phyloP scores from a whole-genome alignment of 108 stramenopile genomes.

The Skeletonema marinoi region DNA sequence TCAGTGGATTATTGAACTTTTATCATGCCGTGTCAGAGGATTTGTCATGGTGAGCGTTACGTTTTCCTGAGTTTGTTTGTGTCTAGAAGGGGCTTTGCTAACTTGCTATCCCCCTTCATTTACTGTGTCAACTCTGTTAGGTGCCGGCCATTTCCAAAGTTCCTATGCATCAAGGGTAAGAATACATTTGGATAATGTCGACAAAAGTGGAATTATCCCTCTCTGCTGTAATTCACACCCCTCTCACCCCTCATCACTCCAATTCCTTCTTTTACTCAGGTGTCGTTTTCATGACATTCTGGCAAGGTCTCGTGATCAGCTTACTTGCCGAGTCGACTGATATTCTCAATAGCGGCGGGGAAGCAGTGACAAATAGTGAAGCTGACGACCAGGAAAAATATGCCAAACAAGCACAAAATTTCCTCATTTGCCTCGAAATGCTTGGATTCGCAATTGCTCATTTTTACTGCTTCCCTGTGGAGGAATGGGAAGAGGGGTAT shows the following conservation, averaged over 20 bases:
- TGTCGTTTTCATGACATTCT: constrained; percentile 91
- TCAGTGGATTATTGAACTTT: constrained; percentile 89
- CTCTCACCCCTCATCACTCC: constrained; percentile 24
- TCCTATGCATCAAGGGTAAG: constrained; percentile 68
- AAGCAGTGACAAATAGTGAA: constrained; percentile 22
- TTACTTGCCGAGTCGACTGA: constrained; percentile 75
- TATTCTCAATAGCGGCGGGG: constrained; percentile 48
- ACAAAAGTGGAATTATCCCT: not conserved
- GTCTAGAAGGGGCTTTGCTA: not conserved
- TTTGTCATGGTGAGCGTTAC: constrained; percentile 67
- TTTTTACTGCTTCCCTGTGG: constrained; percentile 91
- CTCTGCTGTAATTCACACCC: constrained; percentile 58
- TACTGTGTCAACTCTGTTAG: not conserved
- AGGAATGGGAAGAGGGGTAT: constrained; percentile 92
- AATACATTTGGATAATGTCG: constrained; percentile 3
- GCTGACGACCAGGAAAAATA: constrained; percentile 54
- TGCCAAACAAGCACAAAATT: constrained; percentile 87
- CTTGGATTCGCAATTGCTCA: constrained; percentile 89
- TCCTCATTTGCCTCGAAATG: constrained; percentile 96
- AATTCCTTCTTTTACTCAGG: constrained; percentile 1
- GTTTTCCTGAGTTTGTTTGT: not conserved
- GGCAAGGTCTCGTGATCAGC: constrained; percentile 85
- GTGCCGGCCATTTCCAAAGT: constrained; percentile 90
- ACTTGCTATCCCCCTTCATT: not conserved
- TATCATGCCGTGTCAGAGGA: constrained; percentile 92